Base-by-base conservation (phyloP, 2,329 filamentous ascomycete species). In the Paraconiothyrium brasiliense region DNA sequence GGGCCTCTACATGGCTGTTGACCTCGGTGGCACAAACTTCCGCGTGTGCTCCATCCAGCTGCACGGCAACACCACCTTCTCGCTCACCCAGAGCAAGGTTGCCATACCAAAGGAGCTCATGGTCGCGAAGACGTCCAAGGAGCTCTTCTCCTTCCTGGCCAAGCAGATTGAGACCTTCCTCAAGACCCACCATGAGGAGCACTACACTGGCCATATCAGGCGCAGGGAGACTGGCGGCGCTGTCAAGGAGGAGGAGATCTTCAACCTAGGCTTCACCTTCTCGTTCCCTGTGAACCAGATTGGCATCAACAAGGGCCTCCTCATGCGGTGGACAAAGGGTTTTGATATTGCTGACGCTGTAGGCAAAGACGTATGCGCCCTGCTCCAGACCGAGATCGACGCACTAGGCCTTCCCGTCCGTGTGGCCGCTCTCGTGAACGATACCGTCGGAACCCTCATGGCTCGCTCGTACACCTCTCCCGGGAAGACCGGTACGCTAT, bases 311-410 rank as follows among this genome's bases (percentile, higher is more conserved):
- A 94, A 93, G 81, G 95, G 95, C 63, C 91, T 90, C 60, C 85
- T 99, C 58, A 95, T 97, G 80, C 89, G 95, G 70, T 99, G 95
- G 95, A 99, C 95, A 60, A 99, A 99, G 84, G 95, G 95, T 56
- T 99, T 97, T 77, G 93, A 98, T 76, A 98, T 99, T 68, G 87
- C 89, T n/a, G 95, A 98, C 76, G 92, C 94, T 1, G 81, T 99
- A 61, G 95, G 94, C 71, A 91, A 97, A 80, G 95, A 99, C 78
- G 94, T 99, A 35, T 99, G 95, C 78, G 90, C 89, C 46, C 83
- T 99, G 65, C 85, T 99, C 39, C 95, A 99, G 81, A 83, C 84
- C 22, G 95, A 97, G 79, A 94, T 99, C 71, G 93, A 98, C 80
- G 88, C 88, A 63, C 87, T 97, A 43, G 84, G 89, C 62, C 87